Percentiles rank a stretch among this genome's conserved stretches.
These are phyloP conservation scores for Halophytophthora batemanensis DNA, from an alignment of 352 stramenopile genomes.

Conservation along the genomic window DNA sequence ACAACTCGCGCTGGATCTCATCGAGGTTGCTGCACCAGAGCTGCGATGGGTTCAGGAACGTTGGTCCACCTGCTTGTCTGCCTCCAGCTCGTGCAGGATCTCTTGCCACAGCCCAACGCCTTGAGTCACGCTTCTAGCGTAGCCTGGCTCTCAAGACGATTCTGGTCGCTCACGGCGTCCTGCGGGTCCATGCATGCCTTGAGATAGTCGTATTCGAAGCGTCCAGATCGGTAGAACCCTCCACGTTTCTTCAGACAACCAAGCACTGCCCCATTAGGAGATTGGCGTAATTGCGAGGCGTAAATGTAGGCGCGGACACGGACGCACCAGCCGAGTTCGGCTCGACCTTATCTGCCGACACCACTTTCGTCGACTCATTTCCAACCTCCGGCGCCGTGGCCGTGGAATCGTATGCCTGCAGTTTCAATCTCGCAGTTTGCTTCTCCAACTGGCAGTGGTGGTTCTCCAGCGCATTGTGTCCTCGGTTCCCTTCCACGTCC, in stretches of 20 bases:
- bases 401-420: too few relatives aligned
- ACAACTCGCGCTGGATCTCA: too few relatives aligned
- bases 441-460: constrained; percentile 30
- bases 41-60: too few relatives aligned
- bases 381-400: too few relatives aligned
- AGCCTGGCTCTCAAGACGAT: constrained; percentile 71
- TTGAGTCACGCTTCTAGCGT: constrained; percentile 70
- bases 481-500: constrained; percentile 60
- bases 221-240: constrained; percentile 65
- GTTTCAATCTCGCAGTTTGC: too few relatives aligned
- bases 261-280: constrained; percentile 60
- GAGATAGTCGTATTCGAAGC: constrained; percentile 86
- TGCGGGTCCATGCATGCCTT: constrained; percentile 55
- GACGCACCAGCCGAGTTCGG: constrained; percentile 1
- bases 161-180: constrained; percentile 45
- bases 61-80: constrained; percentile 10
- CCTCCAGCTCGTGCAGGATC: constrained; percentile 29
- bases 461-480: constrained; percentile 41
- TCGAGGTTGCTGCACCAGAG: too few relatives aligned
- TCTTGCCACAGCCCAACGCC: constrained; percentile 56
- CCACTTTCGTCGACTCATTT: constrained; percentile 24
- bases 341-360: constrained; percentile 13
- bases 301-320: background rate
- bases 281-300: constrained; percentile 19
- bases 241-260: constrained; percentile 49